Evolutionary conservation across 1,284 basidiomycete species (phyloP).

Genomic region (Trichosporon ovoides): DNA sequence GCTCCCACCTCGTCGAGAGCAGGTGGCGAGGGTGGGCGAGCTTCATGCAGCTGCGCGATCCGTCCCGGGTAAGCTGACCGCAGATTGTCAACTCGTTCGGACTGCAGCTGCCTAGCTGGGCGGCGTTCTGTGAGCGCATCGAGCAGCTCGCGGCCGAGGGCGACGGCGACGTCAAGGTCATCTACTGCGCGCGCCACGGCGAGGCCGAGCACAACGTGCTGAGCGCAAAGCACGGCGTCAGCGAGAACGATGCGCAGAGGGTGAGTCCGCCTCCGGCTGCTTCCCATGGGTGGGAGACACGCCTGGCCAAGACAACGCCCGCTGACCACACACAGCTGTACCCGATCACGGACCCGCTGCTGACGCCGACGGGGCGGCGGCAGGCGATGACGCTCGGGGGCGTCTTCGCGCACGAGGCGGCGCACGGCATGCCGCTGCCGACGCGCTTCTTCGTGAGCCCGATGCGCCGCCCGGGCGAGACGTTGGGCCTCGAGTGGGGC

Average conservation of each 20-base stretch:
- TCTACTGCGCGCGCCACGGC: constrained; percentile 35
- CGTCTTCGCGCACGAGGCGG: constrained; percentile 23
- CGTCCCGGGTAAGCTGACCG: background rate
- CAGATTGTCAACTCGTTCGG: constrained; percentile 33
- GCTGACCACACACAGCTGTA: constrained; percentile 17
- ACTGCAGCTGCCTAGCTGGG: constrained; percentile 23
- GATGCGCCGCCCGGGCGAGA: constrained; percentile 34
- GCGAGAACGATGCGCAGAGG: constrained; percentile 12
- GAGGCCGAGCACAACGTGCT: constrained; percentile 37
- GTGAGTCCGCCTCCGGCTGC: constrained; percentile 4
- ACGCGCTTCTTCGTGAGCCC: constrained; percentile 30
- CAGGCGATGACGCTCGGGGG: constrained; percentile 25
- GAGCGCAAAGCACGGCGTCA: constrained; percentile 19
- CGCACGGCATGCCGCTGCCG: constrained; percentile 31
- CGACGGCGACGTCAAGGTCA: constrained; percentile 28
- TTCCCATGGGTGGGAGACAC: background rate
- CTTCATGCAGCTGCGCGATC: background rate
- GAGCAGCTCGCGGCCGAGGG: constrained; percentile 18
- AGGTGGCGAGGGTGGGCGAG: background rate
- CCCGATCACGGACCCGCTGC: constrained; percentile 28
- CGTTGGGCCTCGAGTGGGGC: constrained; percentile 32
- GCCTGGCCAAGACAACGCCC: background rate
- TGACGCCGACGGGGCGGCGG: constrained; percentile 23
- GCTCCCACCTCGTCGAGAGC: too few relatives aligned
- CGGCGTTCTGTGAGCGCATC: constrained; percentile 21